Base-by-base conservation (phyloP, 345 rosid species). In the Linum tenue region DNA sequence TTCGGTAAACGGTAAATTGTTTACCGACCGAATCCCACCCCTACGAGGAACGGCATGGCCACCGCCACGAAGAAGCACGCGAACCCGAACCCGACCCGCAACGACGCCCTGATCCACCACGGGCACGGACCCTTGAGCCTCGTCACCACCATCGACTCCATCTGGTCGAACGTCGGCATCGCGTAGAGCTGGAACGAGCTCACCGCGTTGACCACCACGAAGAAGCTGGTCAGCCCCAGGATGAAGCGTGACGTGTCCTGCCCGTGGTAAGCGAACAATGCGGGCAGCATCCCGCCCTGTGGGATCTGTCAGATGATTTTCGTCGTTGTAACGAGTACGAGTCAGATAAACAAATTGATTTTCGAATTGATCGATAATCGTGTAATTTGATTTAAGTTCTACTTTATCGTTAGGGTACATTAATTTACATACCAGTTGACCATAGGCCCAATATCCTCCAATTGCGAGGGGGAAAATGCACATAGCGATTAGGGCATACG, bases 401-500 rank as follows among this genome's bases (percentile, higher is more conserved):
- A n/a, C n/a, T n/a, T n/a, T n/a, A n/a, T n/a, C n/a, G n/a, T 41
- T 41, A 41, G 44, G 44, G 44, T 41, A n/a, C n/a, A n/a, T 48
- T 48, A 8, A 2, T 48, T 11, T 62, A 1, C 58, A 17, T 62
- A 39, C 88, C 84, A 51, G 31, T 60, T 79, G 79, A 3, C 89
- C 95, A 39, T 85, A 81, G 12, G 95, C 89, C 95, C 95, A 86
- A 57, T 82, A 86, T 70, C 87, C 85, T 37, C 77, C 85, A 39
- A 86, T 72, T 16, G 89, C 72, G 1, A 88, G 71, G 11, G 91
- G 89, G 72, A 74, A 86, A 56, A 88, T 68, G 76, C 82, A 84
- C 67, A 72, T 37, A 0, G 88, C 91, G 4, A 88, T 57, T 17
- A 85, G 0, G 4, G 71, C 53, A 67, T 84, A 85, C 14, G 95